Base-by-base conservation (phyloP, 345 rosid species). In the Acer campestre region DNA sequence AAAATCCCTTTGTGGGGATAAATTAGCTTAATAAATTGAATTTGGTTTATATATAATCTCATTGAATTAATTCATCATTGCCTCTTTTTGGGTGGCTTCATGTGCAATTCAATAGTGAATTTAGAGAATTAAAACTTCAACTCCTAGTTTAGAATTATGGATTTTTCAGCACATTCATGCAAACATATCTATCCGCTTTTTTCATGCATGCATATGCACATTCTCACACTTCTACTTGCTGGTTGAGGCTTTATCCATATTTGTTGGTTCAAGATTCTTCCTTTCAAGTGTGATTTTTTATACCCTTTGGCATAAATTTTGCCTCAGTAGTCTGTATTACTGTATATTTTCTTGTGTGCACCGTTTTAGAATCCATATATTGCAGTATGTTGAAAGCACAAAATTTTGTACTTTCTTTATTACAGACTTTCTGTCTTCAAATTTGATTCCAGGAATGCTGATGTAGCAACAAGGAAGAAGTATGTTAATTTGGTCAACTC, bases 401-500 rank as follows among this genome's bases (percentile, higher is more conserved):
- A 13, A 42, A 27, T 3, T 40, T 31, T 2, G 14, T 48, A 9
- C 10, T 70, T 29, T 16, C 22, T 18, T 14, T 17, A 6, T 38
- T 17, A 27, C 10, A 1, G 38, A 22, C 20, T 16, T 44, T 51
- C 40, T 3, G 23, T 55, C 8, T 2, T 38, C 64, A 48, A 79
- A 18, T 48, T 73, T 18, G 75, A 56, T 29, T 73, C 22, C 87
- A 93, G 99, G 92, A 96, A 92, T 78, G 88, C 93, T 31, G 97
- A 94, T 63, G 81, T 92, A 42, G 82, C 65, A 44, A 78, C 89
- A 6, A 86, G 99, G 84, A 65, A 81, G 74, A 91, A 87, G 82
- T 92, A 94, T 74, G 95, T 92, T 67, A 76, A 85, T 61, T 81
- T 96, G 75, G 98, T 96, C 64, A 82, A 88, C 68, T 94, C 98